Percentiles rank a stretch among this genome's conserved stretches.
phyloP scores from a whole-genome alignment of 345 rosid genomes.

The Geranium brycei region DNA sequence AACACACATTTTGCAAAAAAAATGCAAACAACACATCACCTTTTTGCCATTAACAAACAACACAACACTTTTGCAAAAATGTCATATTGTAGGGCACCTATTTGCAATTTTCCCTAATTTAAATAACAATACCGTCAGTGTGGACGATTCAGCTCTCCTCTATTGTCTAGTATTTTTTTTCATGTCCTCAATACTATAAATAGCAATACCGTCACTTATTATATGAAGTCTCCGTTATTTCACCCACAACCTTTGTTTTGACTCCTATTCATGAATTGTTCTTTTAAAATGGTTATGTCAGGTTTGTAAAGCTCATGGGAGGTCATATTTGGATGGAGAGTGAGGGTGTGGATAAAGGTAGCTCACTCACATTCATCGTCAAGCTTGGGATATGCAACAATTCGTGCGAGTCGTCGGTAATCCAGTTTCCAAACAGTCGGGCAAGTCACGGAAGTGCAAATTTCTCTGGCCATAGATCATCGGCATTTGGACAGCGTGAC shows the following conservation, averaged over 20 bases:
- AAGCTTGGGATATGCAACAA: slow-evolving; percentile 51
- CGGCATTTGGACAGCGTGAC: slow-evolving; percentile 17
- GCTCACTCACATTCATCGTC: slow-evolving; percentile 46
- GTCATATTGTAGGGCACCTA: too few relatives aligned
- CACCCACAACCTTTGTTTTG: neutral
- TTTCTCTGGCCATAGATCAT: slow-evolving; percentile 18
- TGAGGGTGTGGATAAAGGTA: slow-evolving; percentile 67
- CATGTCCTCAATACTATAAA: too few relatives aligned
- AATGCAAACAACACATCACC: too few relatives aligned
- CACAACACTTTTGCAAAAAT: too few relatives aligned
- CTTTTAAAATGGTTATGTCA: slow-evolving; percentile 10
- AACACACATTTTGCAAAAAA: too few relatives aligned
- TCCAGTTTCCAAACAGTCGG: slow-evolving; percentile 28
- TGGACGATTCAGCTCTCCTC: too few relatives aligned
- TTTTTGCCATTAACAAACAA: too few relatives aligned
- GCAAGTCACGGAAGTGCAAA: slow-evolving; percentile 47
- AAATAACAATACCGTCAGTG: too few relatives aligned
- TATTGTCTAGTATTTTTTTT: too few relatives aligned
- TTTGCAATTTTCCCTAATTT: too few relatives aligned
- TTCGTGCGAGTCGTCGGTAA: slow-evolving; percentile 20
- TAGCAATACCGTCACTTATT: too few relatives aligned
- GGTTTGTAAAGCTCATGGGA: slow-evolving; percentile 87
- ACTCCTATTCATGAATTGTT: neutral
- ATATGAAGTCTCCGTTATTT: neutral
- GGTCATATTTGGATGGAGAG: slow-evolving; percentile 90